A percentile compares a stretch with the other conserved stretches of the same genome.
Evolutionary conservation across 768 basidiomycete genomes (phyloP).

Genomic region (Phanerochaete sordida): DNA sequence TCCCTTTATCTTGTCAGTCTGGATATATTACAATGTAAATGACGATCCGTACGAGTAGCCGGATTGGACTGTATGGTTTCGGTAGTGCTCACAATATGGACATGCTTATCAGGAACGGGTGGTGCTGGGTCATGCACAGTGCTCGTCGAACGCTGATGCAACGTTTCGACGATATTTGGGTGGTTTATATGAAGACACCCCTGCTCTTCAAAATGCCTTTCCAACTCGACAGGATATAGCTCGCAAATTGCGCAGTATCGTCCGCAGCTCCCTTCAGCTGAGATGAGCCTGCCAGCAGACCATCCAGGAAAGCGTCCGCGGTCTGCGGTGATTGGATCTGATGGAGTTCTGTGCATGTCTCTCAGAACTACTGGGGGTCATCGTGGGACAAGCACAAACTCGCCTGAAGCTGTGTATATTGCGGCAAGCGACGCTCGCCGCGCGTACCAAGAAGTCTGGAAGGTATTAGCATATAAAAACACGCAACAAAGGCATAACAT

Average conservation of each 20-base stretch:
- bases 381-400: too few species aligned
- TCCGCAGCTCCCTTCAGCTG: conserved; percentile 42
- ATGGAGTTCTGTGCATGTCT: conserved; percentile 80
- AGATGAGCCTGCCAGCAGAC: conserved; percentile 51
- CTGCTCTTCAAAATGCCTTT: conserved; percentile 66
- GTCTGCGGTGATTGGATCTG: conserved; percentile 77
- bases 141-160: too few species aligned
- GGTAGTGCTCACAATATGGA: too few species aligned
- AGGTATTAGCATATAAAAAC: background rate
- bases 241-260: conserved; percentile 53
- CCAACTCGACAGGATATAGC: conserved; percentile 69
- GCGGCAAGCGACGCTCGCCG: conserved; percentile 61
- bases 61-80: too few species aligned
- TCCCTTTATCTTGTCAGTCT: too few species aligned
- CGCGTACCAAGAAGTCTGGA: conserved; percentile 70
- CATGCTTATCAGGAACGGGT: too few species aligned
- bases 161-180: too few species aligned
- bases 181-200: conserved; percentile 39
- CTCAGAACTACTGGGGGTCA: too few species aligned
- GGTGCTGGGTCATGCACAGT: too few species aligned
- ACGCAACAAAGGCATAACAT: conserved; percentile 17
- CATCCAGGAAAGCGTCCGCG: conserved; percentile 60
- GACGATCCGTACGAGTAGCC: too few species aligned
- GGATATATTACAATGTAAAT: too few species aligned
- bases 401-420: conserved; percentile 74